Base-by-base conservation (phyloP, 371 early-diverging fungal species). In the Paraphysoderma sedebokerense region DNA sequence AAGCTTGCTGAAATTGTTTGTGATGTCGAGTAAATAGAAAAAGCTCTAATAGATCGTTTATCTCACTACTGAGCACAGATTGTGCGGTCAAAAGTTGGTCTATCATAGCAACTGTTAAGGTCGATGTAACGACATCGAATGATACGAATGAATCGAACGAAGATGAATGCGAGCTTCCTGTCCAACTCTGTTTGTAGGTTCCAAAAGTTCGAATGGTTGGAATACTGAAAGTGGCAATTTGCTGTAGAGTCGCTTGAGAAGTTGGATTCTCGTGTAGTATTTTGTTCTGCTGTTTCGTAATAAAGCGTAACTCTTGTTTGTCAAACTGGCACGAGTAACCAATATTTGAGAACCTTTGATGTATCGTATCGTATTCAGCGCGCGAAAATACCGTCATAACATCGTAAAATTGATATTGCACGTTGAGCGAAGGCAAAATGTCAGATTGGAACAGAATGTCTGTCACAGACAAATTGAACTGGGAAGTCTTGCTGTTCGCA, bases 61-160 rank as follows among this genome's bases (percentile, higher is more conserved):
- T 53, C 58, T 87, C 88, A 36, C 70, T 74, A 2, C 82, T 81
- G 22, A 87, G 58, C 0, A 83, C 57, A 1, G 81, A 79, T 39
- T 85, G 86, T 2, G 84, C 74, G 0, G 83, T 85, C 15, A 84
- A 47, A 20, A 87, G 57, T 29, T 84, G 79, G 44, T 85, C 83
- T 48, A 85, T 66, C 56, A 85, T 65, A 45, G 73, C 67, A n/a
- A 69, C 82, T 51, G 78, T 70, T 44, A 85, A 53, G 1, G 67
- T 63, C 50, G 79, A 57, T 20, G 77, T 71, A 7, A 85, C 67
- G 52, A 77, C 59, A 48, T 76, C 82, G 22, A 87, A 62, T 9
- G 70, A 69, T 8, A 82, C 64, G 5, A 55, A 64, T 2, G 79
- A 69, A 15, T 68, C 63, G 1, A 79, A 55, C 8, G 50, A 53